phyloP scores from a whole-genome alignment of 2,329 filamentous ascomycete genomes.

The Colletotrichum sp. region DNA sequence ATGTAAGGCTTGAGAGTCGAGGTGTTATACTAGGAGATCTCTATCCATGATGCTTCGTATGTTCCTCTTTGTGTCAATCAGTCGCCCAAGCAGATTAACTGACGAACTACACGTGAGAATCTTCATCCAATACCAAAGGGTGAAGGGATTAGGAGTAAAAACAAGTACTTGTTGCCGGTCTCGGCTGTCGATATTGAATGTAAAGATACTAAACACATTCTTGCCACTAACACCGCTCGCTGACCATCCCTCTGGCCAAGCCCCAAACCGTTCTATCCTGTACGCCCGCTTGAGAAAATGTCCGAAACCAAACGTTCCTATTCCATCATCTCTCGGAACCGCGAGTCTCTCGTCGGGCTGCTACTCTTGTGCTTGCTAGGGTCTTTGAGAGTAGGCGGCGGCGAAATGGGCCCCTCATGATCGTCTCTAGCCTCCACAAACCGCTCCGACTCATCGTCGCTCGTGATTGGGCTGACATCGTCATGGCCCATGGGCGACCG shows the following conservation, averaged over 20 bases:
- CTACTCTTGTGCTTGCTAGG: slow-evolving; percentile 41
- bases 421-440: slow-evolving; percentile 53
- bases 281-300: neutral
- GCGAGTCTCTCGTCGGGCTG: slow-evolving; percentile 62
- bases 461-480: slow-evolving; percentile 42
- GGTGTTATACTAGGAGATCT: neutral
- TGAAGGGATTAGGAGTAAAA: neutral
- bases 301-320: neutral
- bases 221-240: neutral
- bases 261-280: neutral
- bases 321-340: slow-evolving; percentile 63
- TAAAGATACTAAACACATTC: neutral
- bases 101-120: neutral
- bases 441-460: slow-evolving; percentile 6
- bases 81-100: neutral
- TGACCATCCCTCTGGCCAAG: neutral
- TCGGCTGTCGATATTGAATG: neutral
- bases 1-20: neutral
- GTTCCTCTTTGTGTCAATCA: neutral
- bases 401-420: slow-evolving; percentile 33
- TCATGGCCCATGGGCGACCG: slow-evolving; percentile 31
- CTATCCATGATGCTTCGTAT: neutral
- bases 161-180: neutral
- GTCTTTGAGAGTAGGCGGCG: slow-evolving; percentile 42
- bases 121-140: neutral